Evolutionary conservation across 805 yeast genomes (phyloP), one percentile per base, ranked within the genome.

Genomic region (Maudiozyma saulgeensis): DNA sequence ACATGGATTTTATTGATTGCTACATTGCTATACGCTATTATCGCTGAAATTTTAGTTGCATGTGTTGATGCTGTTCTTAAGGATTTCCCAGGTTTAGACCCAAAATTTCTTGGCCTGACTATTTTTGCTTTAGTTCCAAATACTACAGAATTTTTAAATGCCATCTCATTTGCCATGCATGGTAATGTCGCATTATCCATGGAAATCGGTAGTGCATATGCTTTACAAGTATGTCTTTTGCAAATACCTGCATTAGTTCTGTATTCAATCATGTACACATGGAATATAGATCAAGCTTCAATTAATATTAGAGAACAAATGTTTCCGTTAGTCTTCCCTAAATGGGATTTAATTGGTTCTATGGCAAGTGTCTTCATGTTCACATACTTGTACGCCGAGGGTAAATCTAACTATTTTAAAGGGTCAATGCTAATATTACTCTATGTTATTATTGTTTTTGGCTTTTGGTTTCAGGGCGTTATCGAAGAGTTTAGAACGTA

Each of bases 181-280:
- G 99, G 99, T 1, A 93, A 93, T 57, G 96, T 93, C 48, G 96
- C 99, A 0, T 72, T 93, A 43, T 87, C 96, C 2, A 87, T 93
- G 96, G 99, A 93, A 64, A 93, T 93, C 66, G 99, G 99, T 52
- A 82, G 95, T 53, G 99, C 99, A 0, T 93, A 93, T 64, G 99
- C 96, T 0, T 73, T 93, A 51, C 99, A 93, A 66, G 99, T 93
- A 15, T 91, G 96, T 57, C 72, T 93, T 51, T 74, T 93, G 55
- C 99, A 93, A 64, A 87, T 93, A 44, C 99, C 99, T 0, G 82
- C 93, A 1, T 76, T 93, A 62, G 95, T 89, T 11, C 62, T 91
- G 12, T 88, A 78, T 62, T 84, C 96, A 2, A 75, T 84, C 50
- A 72, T 69, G 68, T 74, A 60, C 61, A 70, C 68, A 46, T 66